Evolutionary conservation across 306 rosid genomes (phyloP).

Genomic region (Vicia sativa): DNA sequence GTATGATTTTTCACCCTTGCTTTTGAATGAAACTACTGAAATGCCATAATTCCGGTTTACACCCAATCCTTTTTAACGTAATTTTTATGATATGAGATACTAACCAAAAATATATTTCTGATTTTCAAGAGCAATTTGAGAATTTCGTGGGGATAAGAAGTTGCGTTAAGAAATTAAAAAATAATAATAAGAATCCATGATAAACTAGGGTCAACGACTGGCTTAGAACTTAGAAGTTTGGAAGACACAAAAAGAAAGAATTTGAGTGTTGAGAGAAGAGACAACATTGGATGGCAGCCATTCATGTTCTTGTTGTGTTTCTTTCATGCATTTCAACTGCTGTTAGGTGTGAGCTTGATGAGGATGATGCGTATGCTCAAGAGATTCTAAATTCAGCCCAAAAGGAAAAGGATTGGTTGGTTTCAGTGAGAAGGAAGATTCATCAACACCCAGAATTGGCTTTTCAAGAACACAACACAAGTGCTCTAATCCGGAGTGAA

Average conservation of each 20-base stretch:
- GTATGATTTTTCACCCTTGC: too few species aligned
- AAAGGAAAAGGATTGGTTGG: slow-evolving; percentile 58
- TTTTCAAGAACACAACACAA: slow-evolving; percentile 71
- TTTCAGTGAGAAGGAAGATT: slow-evolving; percentile 62
- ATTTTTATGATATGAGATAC: too few species aligned
- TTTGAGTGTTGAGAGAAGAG: slow-evolving; percentile 22
- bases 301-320: slow-evolving; percentile 20
- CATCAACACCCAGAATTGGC: slow-evolving; percentile 72
- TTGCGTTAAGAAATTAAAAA: too few species aligned
- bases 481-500: slow-evolving; percentile 63
- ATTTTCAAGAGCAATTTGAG: too few species aligned
- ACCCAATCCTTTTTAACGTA: too few species aligned
- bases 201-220: background rate
- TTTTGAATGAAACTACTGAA: too few species aligned
- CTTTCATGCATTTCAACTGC: slow-evolving; percentile 3
- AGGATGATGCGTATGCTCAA: slow-evolving; percentile 34
- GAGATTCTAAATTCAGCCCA: slow-evolving; percentile 54
- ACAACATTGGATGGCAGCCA: slow-evolving; percentile 27
- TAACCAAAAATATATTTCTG: too few species aligned
- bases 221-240: background rate
- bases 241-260: background rate
- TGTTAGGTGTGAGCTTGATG: slow-evolving; percentile 29
- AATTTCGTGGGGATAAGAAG: too few species aligned
- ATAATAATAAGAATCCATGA: background rate
- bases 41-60: too few species aligned